phyloP scores from a whole-genome alignment of 352 stramenopile species.

The Phytophthora megakarya region DNA sequence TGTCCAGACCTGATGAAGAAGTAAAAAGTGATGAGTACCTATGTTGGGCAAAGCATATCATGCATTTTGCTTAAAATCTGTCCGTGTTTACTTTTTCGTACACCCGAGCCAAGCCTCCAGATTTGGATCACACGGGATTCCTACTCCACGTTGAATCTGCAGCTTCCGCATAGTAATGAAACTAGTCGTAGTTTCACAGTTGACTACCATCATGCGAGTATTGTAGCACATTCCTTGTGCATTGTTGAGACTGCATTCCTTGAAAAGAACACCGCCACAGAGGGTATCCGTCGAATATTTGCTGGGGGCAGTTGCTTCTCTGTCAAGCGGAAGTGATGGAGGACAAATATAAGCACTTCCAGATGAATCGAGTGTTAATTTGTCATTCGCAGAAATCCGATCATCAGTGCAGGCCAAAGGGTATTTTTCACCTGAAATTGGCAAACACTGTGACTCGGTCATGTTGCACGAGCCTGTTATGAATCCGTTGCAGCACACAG shows the following conservation, averaged over 20 bases:
- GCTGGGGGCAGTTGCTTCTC: constrained; percentile 21
- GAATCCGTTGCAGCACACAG: constrained; percentile 45
- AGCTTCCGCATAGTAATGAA: constrained; percentile 38
- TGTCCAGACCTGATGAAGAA: constrained; percentile 3
- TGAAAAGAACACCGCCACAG: constrained; percentile 37
- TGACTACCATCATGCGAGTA: constrained; percentile 40
- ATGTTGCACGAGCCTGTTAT: constrained; percentile 31
- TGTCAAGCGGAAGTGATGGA: constrained; percentile 4
- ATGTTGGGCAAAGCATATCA: neutral
- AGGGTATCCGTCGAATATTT: constrained; percentile 36
- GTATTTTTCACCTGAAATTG: constrained; percentile 23
- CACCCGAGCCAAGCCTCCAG: constrained; percentile 49
- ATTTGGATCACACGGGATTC: constrained; percentile 29
- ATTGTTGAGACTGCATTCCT: constrained; percentile 29
- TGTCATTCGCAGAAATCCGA: constrained; percentile 17
- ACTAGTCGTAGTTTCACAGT: constrained; percentile 21
- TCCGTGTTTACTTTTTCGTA: constrained; percentile 22
- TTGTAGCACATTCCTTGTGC: constrained; percentile 48
- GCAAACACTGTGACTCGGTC: constrained; percentile 30
- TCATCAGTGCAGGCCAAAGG: constrained; percentile 23
- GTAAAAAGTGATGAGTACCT: neutral
- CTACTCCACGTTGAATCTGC: constrained; percentile 39
- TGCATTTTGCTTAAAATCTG: neutral
- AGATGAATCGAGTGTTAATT: neutral
- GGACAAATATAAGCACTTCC: constrained; percentile 12